Evolutionary conservation across 2,329 filamentous ascomycete species (phyloP), one percentile per base, ranked within the genome.

Genomic region (Fusarium nanum): DNA sequence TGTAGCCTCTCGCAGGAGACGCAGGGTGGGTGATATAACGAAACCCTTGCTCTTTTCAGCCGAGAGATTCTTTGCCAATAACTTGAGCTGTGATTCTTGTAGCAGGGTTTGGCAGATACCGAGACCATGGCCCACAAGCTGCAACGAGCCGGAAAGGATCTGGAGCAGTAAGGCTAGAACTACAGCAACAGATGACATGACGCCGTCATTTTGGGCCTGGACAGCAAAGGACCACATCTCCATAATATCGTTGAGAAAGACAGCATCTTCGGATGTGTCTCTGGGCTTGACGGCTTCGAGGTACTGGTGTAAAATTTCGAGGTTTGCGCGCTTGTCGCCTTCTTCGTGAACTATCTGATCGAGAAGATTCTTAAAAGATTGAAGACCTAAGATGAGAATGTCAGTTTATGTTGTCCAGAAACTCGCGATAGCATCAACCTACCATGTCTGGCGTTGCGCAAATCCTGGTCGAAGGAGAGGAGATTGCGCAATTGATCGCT

Each of bases 211-310:
- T 76, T 93, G 93, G 70, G 89, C 89, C 77, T 93, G 90, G 30
- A 89, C 89, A 6, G 92, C 94, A 81, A 92, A 94, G 49, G 89
- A 90, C 95, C 95, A 98, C 63, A 90, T 93, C 74, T 97, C 92
- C 81, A 97, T 92, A 41, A 98, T 82, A 74, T 97, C 93, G 4
- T 87, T 82, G 30, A 98, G 87, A 72, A 91, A 93, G 25, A 90
- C 83, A 9, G 87, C 84, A 59, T 83, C 81, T 58, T 83, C 79
- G 47, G 78, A 76, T 56, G 78, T 76, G 55, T 83, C 80, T 71
- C 80, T 78, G 3, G 87, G 85, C 71, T 84, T 85, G 57, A 85
- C 81, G 10, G 83, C 80, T 47, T 89, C 84, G 50, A 96, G 87
- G 76, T 91, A 96, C 71, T 92, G 88, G 69, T 85, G 85, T 32